Evolutionary conservation across 768 basidiomycete genomes (phyloP).

Genomic region (Phylloporus arenicola): DNA sequence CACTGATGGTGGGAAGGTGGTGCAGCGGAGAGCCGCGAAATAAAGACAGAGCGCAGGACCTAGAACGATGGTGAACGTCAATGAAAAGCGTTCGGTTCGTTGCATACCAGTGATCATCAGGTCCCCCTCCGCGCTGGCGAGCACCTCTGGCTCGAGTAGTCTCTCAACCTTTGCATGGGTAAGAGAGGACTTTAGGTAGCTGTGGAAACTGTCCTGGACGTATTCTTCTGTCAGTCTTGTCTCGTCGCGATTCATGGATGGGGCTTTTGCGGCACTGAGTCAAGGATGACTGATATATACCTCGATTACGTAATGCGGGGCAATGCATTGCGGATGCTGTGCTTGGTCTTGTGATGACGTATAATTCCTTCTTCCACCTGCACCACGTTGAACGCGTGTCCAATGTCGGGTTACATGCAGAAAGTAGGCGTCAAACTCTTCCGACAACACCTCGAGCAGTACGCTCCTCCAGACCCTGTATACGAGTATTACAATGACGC

Average conservation of each 20-base stretch:
- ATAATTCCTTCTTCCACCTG: not conserved
- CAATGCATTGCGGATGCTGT: not conserved
- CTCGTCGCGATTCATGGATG: conserved; percentile 12
- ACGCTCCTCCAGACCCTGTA: conserved; percentile 66
- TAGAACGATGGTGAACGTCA: conserved; percentile 16
- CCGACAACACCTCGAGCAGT: conserved; percentile 56
- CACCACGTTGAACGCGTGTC: not conserved
- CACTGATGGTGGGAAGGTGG: conserved; percentile 73
- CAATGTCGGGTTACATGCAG: conserved; percentile 28
- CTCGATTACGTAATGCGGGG: not conserved
- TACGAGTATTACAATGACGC: conserved; percentile 44
- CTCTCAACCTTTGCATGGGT: conserved; percentile 73
- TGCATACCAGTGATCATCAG: conserved; percentile 76
- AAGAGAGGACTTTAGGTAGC: conserved; percentile 73
- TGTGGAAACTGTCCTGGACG: conserved; percentile 76
- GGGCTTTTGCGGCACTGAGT: not conserved
- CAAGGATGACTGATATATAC: not conserved
- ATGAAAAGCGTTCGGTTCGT: not conserved
- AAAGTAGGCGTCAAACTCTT: conserved; percentile 59
- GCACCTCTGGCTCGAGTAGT: conserved; percentile 64
- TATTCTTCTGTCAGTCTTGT: conserved; percentile 53
- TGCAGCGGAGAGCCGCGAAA: conserved; percentile 75
- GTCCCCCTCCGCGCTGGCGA: conserved; percentile 76
- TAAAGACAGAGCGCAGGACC: conserved; percentile 81
- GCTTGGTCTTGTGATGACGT: conserved; percentile 13